These are phyloP conservation scores for Phytophthora colocasiae DNA, from an alignment of 352 stramenopile species.

Conservation along the genomic window DNA sequence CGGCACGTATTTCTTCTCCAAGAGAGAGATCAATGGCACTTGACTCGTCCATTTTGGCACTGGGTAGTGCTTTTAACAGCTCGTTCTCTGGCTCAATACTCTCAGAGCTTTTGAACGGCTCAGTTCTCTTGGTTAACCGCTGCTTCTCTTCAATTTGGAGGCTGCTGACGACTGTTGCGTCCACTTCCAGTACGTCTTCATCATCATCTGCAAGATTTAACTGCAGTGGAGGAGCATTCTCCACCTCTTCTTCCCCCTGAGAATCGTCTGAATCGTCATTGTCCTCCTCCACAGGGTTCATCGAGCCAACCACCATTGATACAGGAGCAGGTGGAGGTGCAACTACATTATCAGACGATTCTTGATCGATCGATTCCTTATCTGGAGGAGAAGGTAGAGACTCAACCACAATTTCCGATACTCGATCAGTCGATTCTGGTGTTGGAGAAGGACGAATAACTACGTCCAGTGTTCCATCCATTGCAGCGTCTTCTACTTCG, in stretches of 20 bases:
- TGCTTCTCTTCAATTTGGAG: constrained; percentile 35
- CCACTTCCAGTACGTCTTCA: constrained; percentile 61
- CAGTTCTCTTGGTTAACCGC: constrained; percentile 4
- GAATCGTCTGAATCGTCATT: constrained; percentile 40
- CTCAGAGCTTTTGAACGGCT: background rate
- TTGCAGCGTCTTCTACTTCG: background rate
- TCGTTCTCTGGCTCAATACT: constrained; percentile 12
- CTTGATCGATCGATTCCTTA: constrained; percentile 4
- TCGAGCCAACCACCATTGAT: constrained; percentile 37
- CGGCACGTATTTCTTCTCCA: constrained; percentile 42
- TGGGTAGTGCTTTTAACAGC: constrained; percentile 28
- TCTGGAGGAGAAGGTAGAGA: background rate
- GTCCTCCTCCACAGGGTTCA: constrained; percentile 38
- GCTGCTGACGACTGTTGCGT: constrained; percentile 39
- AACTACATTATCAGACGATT: background rate
- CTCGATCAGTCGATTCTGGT: no score
- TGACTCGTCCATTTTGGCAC: constrained; percentile 8
- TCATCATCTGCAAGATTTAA: constrained; percentile 39
- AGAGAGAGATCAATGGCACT: constrained; percentile 31
- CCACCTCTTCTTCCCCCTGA: constrained; percentile 44
- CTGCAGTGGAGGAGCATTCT: constrained; percentile 24
- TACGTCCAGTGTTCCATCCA: constrained; percentile 4
- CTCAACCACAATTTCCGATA: no score
- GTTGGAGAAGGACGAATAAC: background rate
- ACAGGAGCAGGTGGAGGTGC: constrained; percentile 30